phyloP scores from a whole-genome alignment of 768 basidiomycete genomes.

The Pisolithus marmoratus region DNA sequence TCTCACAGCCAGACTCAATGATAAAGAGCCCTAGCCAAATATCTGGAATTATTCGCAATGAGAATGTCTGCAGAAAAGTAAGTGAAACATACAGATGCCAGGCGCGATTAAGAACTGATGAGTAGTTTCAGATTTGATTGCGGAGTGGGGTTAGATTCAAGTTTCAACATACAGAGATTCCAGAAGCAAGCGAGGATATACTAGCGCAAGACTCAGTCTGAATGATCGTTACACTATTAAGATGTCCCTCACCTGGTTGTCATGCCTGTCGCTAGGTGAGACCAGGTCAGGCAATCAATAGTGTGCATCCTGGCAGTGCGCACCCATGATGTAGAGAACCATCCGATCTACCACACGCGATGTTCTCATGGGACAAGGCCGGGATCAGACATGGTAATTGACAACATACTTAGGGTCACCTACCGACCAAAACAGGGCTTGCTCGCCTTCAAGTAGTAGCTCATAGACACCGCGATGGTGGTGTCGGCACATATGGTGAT shows the following conservation, averaged over 20 bases:
- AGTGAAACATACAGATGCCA: not conserved
- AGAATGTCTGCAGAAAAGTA: not conserved
- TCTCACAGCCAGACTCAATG: not conserved
- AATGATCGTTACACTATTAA: not conserved
- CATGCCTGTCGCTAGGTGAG: not conserved
- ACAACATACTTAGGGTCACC: not conserved
- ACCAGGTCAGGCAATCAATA: not conserved
- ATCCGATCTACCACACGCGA: not conserved
- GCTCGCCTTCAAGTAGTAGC: not conserved
- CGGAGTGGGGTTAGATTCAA: not conserved
- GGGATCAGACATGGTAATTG: too few relatives aligned
- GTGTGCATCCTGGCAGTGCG: not conserved
- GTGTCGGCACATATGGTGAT: not conserved
- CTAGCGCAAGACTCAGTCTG: not conserved
- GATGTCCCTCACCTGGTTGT: not conserved
- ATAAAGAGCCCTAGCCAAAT: not conserved
- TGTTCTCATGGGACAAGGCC: not conserved
- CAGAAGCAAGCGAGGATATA: not conserved
- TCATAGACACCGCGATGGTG: not conserved
- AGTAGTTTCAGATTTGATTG: not conserved
- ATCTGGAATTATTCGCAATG: not conserved
- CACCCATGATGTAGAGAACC: not conserved
- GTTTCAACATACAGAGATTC: not conserved
- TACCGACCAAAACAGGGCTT: not conserved
- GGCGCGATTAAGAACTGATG: not conserved